Base-by-base conservation (phyloP, 495 filamentous ascomycete species). In the Neurospora sp. region DNA sequence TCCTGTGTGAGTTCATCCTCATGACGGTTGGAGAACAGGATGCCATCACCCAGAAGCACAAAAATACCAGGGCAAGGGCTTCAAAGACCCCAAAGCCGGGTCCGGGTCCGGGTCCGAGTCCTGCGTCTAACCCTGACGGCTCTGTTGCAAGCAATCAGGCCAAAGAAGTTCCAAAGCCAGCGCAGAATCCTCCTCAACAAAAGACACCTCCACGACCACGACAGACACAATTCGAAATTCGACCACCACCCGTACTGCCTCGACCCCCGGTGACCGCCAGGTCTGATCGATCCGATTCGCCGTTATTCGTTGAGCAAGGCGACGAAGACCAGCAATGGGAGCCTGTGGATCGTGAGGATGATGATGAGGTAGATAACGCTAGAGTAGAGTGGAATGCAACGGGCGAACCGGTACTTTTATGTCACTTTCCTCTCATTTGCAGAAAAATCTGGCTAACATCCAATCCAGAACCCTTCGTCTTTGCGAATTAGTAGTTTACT, bases 21-120 rank as follows among this genome's bases (percentile, higher is more conserved):
- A 98, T 97, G 94, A 99, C 96, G 11, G 89, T 92, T 39, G 93
- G 94, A n/a, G 93, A 96, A 73, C 88, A 88, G 74, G 83, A 84
- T 40, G 81, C 80, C 70, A 75, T 80, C 10, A 76, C 76, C 18
- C 82, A 80, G 40, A 85, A 82, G 76, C 78, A 80, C 69, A 85
- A 85, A 73, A 84, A 79, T 72, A 72, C 78, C 6, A 79, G 78
- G 18, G 70, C 74, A 14, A 85, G 79, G 41, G 74, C 73, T 7
- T 72, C 78, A 20, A 80, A 77, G 38, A 46, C 78, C 31, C 75
- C 76, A 38, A 72, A 73, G 14, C 78, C 77, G 23, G 77, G 79
- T 20, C 77, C 77, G 23, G 77, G 79, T 20, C 77, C 86, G 11
- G 84, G 85, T 48, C 76, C 83, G 23, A 35, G 54, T 66, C 54